These are phyloP conservation scores for Nidularia sp. DNA, from an alignment of 768 basidiomycete genomes.

Conservation along the genomic window DNA sequence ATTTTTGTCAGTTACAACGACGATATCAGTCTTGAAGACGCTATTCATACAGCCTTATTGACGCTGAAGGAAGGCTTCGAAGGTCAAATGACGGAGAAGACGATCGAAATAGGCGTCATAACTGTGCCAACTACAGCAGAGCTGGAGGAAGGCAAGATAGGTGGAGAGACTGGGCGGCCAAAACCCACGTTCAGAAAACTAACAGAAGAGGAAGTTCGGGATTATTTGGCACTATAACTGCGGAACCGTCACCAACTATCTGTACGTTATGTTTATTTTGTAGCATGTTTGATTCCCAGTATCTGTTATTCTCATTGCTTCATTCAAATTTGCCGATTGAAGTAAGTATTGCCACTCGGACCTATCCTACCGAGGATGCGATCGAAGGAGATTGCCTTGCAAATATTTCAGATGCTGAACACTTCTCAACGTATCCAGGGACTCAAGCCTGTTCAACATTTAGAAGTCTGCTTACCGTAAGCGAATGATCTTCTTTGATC, in stretches of 20 bases:
- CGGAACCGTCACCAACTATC: constrained; percentile 1
- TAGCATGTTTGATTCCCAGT: not conserved
- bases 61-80: constrained; percentile 99
- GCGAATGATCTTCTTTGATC: not conserved
- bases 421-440: not conserved
- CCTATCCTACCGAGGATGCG: too few relatives aligned
- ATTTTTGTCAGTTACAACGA: constrained; percentile 81
- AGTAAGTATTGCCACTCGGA: too few relatives aligned
- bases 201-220: constrained; percentile 93
- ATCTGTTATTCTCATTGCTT: too few relatives aligned
- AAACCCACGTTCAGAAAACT: constrained; percentile 93
- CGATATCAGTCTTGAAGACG: constrained; percentile 97
- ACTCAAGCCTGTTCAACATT: not conserved
- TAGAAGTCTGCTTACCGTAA: not conserved
- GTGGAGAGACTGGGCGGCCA: constrained; percentile 62
- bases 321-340: too few relatives aligned
- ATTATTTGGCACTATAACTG: constrained; percentile 82
- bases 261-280: constrained; percentile 21
- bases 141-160: constrained; percentile 67
- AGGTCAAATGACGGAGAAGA: constrained; percentile 99
- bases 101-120: constrained; percentile 96
- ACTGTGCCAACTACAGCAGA: constrained; percentile 78
- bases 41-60: constrained; percentile 96
- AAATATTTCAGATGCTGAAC: too few relatives aligned
- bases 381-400: not conserved